Percentiles rank a stretch among this genome's conserved stretches.
Conservation (phyloP, 2,329 filamentous ascomycete genomes). For the Talaromyces atroroseus region DNA sequence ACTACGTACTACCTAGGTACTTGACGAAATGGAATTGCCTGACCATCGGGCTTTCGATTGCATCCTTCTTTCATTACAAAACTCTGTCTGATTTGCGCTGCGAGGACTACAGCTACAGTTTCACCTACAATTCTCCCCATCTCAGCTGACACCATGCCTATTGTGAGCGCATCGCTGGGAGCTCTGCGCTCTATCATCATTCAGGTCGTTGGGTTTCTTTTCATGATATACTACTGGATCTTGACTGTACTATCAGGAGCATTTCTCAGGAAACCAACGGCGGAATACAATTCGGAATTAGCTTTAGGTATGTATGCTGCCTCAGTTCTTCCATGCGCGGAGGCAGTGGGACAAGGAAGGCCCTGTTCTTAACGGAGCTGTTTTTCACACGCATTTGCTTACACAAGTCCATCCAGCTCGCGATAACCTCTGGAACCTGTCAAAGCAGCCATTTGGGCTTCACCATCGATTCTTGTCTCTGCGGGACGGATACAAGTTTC, state of each 20-base stretch:
- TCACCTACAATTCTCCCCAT: too few relatives aligned
- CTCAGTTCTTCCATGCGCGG: background rate
- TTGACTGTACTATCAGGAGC: conserved; percentile 28
- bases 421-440: conserved; percentile 51
- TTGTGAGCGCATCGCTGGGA: conserved; percentile 20
- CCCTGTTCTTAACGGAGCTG: background rate
- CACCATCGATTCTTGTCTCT: conserved; percentile 50
- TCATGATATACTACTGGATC: conserved; percentile 27
- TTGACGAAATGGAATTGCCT: background rate
- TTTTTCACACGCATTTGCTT: background rate
- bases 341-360: background rate
- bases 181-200: conserved; percentile 17
- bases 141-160: conserved; percentile 10
- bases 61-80: background rate
- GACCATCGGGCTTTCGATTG: too few relatives aligned
- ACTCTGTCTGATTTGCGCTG: too few relatives aligned
- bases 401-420: conserved; percentile 42
- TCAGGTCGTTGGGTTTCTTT: conserved; percentile 33
- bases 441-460: conserved; percentile 42
- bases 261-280: conserved; percentile 34
- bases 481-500: conserved; percentile 46
- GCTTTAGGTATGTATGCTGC: conserved; percentile 31
- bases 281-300: conserved; percentile 37
- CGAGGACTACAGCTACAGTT: background rate
- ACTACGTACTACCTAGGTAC: background rate